These are phyloP conservation scores for Hypoxylon intermedium DNA, from an alignment of 495 filamentous ascomycete species.

Conservation along the genomic window DNA sequence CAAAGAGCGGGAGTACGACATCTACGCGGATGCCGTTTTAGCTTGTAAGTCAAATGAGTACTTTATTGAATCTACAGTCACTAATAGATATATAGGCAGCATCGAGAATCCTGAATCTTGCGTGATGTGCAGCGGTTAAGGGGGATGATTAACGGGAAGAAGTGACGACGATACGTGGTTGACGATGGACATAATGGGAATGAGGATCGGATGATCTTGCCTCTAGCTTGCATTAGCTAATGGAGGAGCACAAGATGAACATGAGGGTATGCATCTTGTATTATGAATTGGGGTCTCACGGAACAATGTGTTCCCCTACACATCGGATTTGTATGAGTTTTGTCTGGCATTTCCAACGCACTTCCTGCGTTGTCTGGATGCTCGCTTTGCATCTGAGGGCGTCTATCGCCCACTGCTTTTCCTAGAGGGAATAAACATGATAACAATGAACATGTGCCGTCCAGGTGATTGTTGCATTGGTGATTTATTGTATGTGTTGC, in stretches of 20 bases:
- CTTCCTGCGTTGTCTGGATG: background rate
- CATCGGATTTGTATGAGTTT: conserved; percentile 6
- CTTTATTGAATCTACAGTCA: background rate
- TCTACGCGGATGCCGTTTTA: conserved; percentile 90
- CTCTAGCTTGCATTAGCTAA: conserved; percentile 4
- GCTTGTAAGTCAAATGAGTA: conserved; percentile 68
- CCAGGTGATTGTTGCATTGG: too few relatives aligned
- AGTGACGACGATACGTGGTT: conserved; percentile 37
- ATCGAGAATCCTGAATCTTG: conserved; percentile 92
- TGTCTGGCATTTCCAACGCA: conserved; percentile 1
- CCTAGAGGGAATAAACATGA: conserved; percentile 9
- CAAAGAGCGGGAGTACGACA: conserved; percentile 79
- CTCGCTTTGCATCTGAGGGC: conserved; percentile 1
- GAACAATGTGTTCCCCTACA: conserved; percentile 18
- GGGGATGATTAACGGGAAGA: conserved; percentile 10
- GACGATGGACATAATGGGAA: conserved; percentile 35
- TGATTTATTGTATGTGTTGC: too few relatives aligned
- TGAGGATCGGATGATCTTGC: background rate
- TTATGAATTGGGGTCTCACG: conserved; percentile 5
- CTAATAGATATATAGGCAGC: conserved; percentile 61
- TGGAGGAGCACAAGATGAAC: conserved; percentile 8
- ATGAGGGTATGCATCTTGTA: conserved; percentile 27
- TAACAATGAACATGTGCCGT: conserved; percentile 2
- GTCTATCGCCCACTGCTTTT: conserved; percentile 2
- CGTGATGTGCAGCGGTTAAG: conserved; percentile 87